Base-by-base conservation (phyloP, 495 filamentous ascomycete species). In the Aspergillus hancockii region DNA sequence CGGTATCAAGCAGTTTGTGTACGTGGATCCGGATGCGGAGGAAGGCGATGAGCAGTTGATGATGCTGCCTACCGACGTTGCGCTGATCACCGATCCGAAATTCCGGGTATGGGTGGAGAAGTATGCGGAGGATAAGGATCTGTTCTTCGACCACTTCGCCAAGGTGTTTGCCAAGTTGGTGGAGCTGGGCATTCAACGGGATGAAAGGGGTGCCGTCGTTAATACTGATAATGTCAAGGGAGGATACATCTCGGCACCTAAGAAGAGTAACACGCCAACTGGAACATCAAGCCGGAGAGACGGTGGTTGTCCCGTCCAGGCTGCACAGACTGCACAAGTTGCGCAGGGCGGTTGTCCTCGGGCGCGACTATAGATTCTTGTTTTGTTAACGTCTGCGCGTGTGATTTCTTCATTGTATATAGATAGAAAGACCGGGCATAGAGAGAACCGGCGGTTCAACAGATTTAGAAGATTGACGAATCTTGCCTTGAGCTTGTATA, bases 151-250 rank as follows among this genome's bases (percentile, higher is more conserved):
- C 46, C 78, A 87, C 66, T 87, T 86, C 61, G 52, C 81, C 19
- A 79, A 79, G 61, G 83, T 77, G 12, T 88, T 86, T 68, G 79
- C 77, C n/a, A 88, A 86, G 71, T 63, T 88, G 72, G 52, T 86
- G 38, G 83, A 87, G 71, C 65, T 88, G 58, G 83, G 84, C 5
- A 84, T 87, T 49, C 59, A 68, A 43, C 77, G 84, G 49, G 83
- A 87, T 64, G 79, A 61, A 7, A 64, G 75, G 18, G 84, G 80
- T 8, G 66, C 54, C 6, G 67, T 85, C 38, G 66, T 75, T 46
- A 84, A 85, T 63, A 73, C 75, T 22, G 82, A 84, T 58, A 83
- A 83, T 64, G 64, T 66, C 30, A 66, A 80, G 52, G 81, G 80
- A 38, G 83, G 82, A 4, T 87, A 87, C 63, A 54, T 74, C 46